Base-by-base conservation (phyloP, 768 basidiomycete species). In the Mycena galopus region DNA sequence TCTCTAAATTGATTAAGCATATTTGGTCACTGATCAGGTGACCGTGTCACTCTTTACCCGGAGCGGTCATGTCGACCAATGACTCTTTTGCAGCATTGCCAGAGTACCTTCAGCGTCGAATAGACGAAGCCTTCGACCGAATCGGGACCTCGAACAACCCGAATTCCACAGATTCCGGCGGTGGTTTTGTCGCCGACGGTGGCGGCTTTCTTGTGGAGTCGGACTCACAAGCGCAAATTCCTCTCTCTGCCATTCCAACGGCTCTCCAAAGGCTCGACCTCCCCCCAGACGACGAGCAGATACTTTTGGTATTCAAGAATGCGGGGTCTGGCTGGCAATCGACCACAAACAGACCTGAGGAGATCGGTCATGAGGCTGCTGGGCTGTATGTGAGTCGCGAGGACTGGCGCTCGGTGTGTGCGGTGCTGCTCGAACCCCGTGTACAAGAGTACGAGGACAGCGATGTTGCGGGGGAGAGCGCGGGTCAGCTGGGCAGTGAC, bases 391-490 rank as follows among this genome's bases (percentile, higher is more conserved):
- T 96, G 29, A 88, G 86, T 74, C 83, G 86, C 59, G 89, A 90
- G 32, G 94, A 95, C 78, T 96, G 93, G 93, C 88, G 93, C 42
- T 87, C 93, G 16, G 92, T 96, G 5, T 96, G 94, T 78, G 90
- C 92, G 12, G 92, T 92, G 5, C 82, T 96, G 16, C 84, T 96
- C 5, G 92, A 90, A 69, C 82, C 81, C 55, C 81, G 78, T 25
- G 75, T 79, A 19, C 81, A 79, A 25, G 81, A 79, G 44, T 78
- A 76, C 63, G 74, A 73, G 47, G 73, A 74, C 6, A 79, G 66
- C 75, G 77, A 73, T 29, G 77, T n/a, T n/a, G n/a, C n/a, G n/a
- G n/a, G n/a, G n/a, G n/a, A n/a, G n/a, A n/a, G 72, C 9, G n/a
- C 30, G 10, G 33, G 56, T 25, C 50, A 9, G 50, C 32, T 23